Percentiles rank a stretch among this genome's conserved stretches.
Conservation (phyloP, 148 eudicot genomes). For the Vaccinium darrowii region DNA sequence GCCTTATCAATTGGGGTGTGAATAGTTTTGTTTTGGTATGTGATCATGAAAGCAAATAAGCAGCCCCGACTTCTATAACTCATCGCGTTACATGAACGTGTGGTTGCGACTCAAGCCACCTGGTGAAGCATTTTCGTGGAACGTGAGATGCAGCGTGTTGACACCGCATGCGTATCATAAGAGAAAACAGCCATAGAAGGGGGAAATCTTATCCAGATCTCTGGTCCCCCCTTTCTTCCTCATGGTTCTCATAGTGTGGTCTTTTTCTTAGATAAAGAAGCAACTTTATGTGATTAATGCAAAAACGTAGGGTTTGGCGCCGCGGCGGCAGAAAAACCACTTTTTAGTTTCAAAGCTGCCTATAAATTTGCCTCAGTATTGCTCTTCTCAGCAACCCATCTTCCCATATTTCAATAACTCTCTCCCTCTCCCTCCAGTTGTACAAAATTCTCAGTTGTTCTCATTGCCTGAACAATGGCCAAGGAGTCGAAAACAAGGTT, state of each 20-base stretch:
- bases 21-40: neutral
- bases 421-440: neutral
- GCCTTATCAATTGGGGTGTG: neutral
- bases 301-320: conserved; percentile 23
- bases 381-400: conserved; percentile 6
- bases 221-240: conserved; percentile 10
- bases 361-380: conserved; percentile 4
- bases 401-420: neutral
- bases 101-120: neutral
- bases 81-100: neutral
- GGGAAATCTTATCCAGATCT: conserved; percentile 4
- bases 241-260: conserved; percentile 8
- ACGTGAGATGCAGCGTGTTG: neutral
- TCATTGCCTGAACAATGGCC: conserved; percentile 27
- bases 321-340: conserved; percentile 9
- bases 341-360: neutral
- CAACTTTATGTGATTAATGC: conserved; percentile 19
- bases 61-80: neutral
- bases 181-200: neutral
- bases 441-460: neutral
- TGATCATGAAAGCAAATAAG: neutral
- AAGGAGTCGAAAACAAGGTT: conserved; percentile 34
- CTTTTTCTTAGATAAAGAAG: conserved; percentile 21
- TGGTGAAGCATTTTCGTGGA: neutral
- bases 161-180: neutral